Evolutionary conservation across 805 yeast species (phyloP).

Genomic region (Saccharomycopsis sp.): DNA sequence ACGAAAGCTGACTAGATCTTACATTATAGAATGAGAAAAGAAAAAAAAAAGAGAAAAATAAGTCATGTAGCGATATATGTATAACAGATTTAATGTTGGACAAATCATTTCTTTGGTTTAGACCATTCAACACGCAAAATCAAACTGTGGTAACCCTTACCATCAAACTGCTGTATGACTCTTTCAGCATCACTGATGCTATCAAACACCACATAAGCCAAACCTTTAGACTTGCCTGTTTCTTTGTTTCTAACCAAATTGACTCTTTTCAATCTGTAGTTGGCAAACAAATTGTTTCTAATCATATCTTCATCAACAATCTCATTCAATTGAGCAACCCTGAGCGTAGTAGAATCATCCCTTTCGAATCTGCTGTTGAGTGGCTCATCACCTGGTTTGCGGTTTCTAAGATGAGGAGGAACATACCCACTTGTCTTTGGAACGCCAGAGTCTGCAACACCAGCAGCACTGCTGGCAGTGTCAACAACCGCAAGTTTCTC

Average conservation of each 20-base stretch:
- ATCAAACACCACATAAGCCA: constrained; percentile 83
- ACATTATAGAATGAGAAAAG: too few relatives aligned
- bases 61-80: too few relatives aligned
- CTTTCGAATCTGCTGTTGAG: constrained; percentile 29
- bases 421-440: constrained; percentile 31
- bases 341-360: constrained; percentile 71
- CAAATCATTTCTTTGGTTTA: constrained; percentile 31
- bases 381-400: constrained; percentile 31
- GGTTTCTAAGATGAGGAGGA: constrained; percentile 38
- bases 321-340: constrained; percentile 84
- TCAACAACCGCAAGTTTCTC: constrained; percentile 50
- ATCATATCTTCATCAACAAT: constrained; percentile 75
- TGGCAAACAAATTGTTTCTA: constrained; percentile 58
- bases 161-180: constrained; percentile 71
- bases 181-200: constrained; percentile 59
- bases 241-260: constrained; percentile 83
- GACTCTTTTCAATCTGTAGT: constrained; percentile 53
- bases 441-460: constrained; percentile 29
- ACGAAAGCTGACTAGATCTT: too few relatives aligned
- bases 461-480: constrained; percentile 21
- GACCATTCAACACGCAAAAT: constrained; percentile 63
- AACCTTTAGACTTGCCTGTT: constrained; percentile 90
- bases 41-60: too few relatives aligned
- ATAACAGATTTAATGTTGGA: too few relatives aligned
- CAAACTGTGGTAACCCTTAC: constrained; percentile 87